phyloP scores from a whole-genome alignment of 2,329 filamentous ascomycete genomes.

The Fusarium nurragi region DNA sequence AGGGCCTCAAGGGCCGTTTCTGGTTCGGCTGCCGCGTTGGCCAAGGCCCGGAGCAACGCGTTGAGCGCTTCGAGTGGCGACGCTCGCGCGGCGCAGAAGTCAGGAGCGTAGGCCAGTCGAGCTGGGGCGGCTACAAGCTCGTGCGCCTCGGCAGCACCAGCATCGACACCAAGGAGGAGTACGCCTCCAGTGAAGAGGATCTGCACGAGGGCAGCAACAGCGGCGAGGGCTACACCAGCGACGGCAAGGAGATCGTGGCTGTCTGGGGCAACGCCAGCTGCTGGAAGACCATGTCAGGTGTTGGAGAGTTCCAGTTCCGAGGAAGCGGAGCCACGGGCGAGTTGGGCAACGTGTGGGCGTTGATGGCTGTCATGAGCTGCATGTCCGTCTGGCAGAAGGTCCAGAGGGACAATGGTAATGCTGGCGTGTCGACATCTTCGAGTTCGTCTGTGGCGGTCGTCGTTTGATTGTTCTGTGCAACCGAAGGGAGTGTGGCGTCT shows the following conservation, averaged over 20 bases:
- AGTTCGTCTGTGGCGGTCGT: background rate
- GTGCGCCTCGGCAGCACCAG: conserved; percentile 32
- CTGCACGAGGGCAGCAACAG: conserved; percentile 3
- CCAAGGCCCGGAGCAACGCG: conserved; percentile 5
- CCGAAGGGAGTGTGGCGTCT: background rate
- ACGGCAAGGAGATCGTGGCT: conserved; percentile 40
- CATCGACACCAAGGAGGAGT: conserved; percentile 8
- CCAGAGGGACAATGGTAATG: conserved; percentile 16
- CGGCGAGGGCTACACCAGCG: conserved; percentile 31
- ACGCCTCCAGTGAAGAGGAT: conserved; percentile 13
- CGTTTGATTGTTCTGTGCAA: background rate
- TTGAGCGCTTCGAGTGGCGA: conserved; percentile 41
- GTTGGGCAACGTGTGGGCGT: conserved; percentile 36
- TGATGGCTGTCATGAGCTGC: conserved; percentile 44
- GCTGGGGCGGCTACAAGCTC: conserved; percentile 39
- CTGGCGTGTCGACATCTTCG: conserved; percentile 3
- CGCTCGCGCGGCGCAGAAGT: conserved; percentile 35
- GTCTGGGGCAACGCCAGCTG: conserved; percentile 33
- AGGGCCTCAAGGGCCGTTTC: conserved; percentile 19
- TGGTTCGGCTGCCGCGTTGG: conserved; percentile 39
- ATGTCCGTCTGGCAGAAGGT: conserved; percentile 38
- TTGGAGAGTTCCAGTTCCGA: conserved; percentile 42
- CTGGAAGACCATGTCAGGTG: conserved; percentile 22
- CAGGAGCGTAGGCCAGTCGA: conserved; percentile 29
- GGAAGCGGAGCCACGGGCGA: conserved; percentile 43